Base-by-base conservation (phyloP, 2,329 filamentous ascomycete genomes). In the Fusarium praegraminearum region DNA sequence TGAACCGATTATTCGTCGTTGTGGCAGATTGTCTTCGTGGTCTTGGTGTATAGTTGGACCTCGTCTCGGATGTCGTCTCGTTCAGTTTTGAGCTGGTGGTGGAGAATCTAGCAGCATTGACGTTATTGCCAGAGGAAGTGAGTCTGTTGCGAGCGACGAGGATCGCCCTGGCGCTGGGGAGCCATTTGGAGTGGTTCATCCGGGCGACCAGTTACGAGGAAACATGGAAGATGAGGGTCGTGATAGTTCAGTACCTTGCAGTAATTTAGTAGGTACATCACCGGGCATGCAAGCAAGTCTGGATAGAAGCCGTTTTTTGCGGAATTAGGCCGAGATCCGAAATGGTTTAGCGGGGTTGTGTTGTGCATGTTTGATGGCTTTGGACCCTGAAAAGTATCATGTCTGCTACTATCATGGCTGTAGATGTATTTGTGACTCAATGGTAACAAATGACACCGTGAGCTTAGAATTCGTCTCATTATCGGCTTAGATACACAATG, bases 121-220 rank as follows among this genome's bases (percentile, higher is more conserved):
- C 13, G 28, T 46, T 46, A 9, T 28, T 15, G n/a, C 26, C 16
- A 7, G 49, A 51, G 18, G 54, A 45, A 45, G 56, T 12, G 46
- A 61, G 53, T 55, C 62, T 64, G 45, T 53, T 67, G 52, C 47
- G 44, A 35, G 22, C 53, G 65, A 57, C 57, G 40, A 69, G 47
- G 44, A 67, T 70, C 61, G 73, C 72, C 65, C 62, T 67, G 49
- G 72, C 57, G 57, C 58, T 62, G 65, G 71, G 62, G 44, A 73
- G 69, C 76, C 75, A 76, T 77, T 55, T 69, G 32, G 65, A 73
- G 64, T 75, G 69, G 57, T 74, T 77, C 77, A 79, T 79, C 60
- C 71, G 68, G 73, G 67, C 72, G 67, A 65, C 43, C 30, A 57
- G 35, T 24, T 56, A 55, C 62, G 54, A 54, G 46, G 32, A 54